Percentiles rank a stretch among this genome's conserved stretches.
These are phyloP conservation scores for Phoma sp. DNA, from an alignment of 2,329 filamentous ascomycete genomes.

Conservation along the genomic window DNA sequence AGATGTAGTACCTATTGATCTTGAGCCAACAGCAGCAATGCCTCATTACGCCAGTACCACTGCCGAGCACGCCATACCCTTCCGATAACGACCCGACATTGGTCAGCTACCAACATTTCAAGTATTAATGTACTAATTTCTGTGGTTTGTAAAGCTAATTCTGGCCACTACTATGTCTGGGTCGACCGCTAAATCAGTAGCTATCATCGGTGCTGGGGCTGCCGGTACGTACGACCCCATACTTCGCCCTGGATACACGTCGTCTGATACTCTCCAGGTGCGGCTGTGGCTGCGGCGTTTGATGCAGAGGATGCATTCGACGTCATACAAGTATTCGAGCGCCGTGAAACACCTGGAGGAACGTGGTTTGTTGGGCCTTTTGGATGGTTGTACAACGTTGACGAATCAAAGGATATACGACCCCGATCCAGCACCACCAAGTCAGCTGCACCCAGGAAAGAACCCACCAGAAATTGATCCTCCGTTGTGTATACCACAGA, in stretches of 20 bases:
- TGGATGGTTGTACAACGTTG: neutral
- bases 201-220: slow-evolving; percentile 29
- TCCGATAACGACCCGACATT: slow-evolving; percentile 6
- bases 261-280: slow-evolving; percentile 27
- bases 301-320: slow-evolving; percentile 44
- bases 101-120: neutral
- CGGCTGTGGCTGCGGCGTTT: slow-evolving; percentile 43
- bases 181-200: slow-evolving; percentile 16
- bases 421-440: slow-evolving; percentile 45
- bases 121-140: slow-evolving; percentile 7
- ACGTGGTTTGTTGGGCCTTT: slow-evolving; percentile 36
- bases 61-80: slow-evolving; percentile 18
- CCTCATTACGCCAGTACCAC: slow-evolving; percentile 9
- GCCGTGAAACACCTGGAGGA: slow-evolving; percentile 42
- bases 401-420: slow-evolving; percentile 58
- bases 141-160: slow-evolving; percentile 16
- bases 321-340: slow-evolving; percentile 44
- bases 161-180: slow-evolving; percentile 31
- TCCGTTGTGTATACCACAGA: slow-evolving; percentile 39
- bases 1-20: neutral
- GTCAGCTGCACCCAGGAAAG: slow-evolving; percentile 51
- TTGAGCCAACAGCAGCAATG: slow-evolving; percentile 9
- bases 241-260: slow-evolving; percentile 4
- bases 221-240: slow-evolving; percentile 23
- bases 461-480: slow-evolving; percentile 56